phyloP scores from a whole-genome alignment of 2,329 filamentous ascomycete genomes.

The Clonostachys rhizophaga region DNA sequence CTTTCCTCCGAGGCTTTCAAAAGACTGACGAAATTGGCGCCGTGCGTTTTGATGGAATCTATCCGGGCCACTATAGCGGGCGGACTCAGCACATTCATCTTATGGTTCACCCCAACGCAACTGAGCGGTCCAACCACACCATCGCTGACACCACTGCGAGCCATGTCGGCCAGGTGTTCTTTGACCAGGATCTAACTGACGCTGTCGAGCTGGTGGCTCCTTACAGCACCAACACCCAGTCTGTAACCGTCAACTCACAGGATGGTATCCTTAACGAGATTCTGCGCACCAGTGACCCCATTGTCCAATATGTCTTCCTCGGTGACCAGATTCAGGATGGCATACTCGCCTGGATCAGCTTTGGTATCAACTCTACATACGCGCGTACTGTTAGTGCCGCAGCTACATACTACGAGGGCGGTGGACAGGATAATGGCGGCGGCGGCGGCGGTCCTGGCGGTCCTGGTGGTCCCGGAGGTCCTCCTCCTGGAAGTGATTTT shows the following conservation, averaged over 20 bases:
- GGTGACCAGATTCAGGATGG: constrained; percentile 47
- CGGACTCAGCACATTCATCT: constrained; percentile 43
- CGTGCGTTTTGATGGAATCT: constrained; percentile 33
- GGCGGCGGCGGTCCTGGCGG: no score
- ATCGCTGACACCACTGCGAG: constrained; percentile 33
- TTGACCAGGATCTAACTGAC: constrained; percentile 52
- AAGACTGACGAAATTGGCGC: constrained; percentile 34
- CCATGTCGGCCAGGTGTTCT: constrained; percentile 61
- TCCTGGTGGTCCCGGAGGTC: no score
- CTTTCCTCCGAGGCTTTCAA: constrained; percentile 28
- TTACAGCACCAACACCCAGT: no score
- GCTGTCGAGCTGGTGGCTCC: constrained; percentile 38
- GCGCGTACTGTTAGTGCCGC: constrained; percentile 9
- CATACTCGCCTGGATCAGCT: constrained; percentile 48
- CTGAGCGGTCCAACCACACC: constrained; percentile 21
- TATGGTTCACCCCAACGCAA: constrained; percentile 28
- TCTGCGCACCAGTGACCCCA: constrained; percentile 37
- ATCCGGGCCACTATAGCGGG: constrained; percentile 36
- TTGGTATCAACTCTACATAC: constrained; percentile 36
- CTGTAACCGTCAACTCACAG: constrained; percentile 33
- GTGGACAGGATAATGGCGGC: constrained; percentile 18
- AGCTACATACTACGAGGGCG: constrained; percentile 18
- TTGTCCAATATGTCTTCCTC: constrained; percentile 53
- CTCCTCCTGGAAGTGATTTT: no score
- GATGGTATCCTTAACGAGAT: constrained; percentile 47